Evolutionary conservation across 345 rosid genomes (phyloP), one percentile per base, ranked within the genome.

Genomic region (Euphorbia lathyris): DNA sequence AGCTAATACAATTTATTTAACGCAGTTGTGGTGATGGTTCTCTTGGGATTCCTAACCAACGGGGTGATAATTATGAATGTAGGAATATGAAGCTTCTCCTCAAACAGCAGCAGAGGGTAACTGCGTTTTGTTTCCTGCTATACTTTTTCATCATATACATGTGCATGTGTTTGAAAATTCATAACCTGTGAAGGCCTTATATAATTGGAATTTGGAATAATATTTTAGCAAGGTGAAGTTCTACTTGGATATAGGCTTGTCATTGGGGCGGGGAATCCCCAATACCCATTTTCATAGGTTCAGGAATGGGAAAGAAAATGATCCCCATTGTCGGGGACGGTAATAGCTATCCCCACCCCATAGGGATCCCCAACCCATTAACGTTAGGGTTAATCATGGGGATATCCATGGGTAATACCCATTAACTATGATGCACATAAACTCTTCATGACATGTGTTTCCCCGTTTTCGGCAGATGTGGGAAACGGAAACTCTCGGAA

Each of bases 31-130:
- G 98, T 75, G 99, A 96, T 86, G 99, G 97, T 69, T 75, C 87
- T 47, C 96, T 96, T 9, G 99, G 99, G 25, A 85, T 83, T 64
- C 99, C 99, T 73, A 82, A 74, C 77, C 98, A 92, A 85, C 86
- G 97, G 73, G 99, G 99, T 60, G 99, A 96, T 78, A 96, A 96
- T 63, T 96, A 96, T 66, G 99, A 92, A 82, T 96, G 99, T 77
- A 81, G 98, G 81, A 96, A 96, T 70, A 96, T 96, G 99, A 96
- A 96, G 84, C 87, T 96, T 77, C 96, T 96, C 72, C 93, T 96
- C 63, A 96, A 90, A 85, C 99, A 96, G 80, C 99, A 96, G 60
- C 98, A 92, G 76, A 86, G 96, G 88, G 99, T 96, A 77, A 73
- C 34, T 62, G 16, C 40, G 58, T 45, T 75, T 47, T 23, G 25